Conservation (phyloP, 139 green algal genomes). For the Chlorella sp. region DNA sequence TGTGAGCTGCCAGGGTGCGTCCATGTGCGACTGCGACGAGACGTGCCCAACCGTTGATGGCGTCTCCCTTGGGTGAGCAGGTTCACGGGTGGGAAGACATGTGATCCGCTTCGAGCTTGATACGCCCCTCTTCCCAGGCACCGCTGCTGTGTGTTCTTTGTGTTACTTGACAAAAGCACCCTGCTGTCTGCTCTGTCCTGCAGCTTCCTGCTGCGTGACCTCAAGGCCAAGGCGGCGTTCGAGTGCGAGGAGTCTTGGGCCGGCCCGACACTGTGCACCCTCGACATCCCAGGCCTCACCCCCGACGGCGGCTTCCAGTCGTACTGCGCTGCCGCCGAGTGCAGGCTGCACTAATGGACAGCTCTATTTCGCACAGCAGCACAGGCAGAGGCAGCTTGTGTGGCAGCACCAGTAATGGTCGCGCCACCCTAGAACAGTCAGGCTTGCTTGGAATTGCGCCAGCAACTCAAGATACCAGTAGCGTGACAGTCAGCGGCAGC, state of each 20-base stretch:
- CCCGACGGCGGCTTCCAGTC: conserved; percentile 14
- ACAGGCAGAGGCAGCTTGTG: background rate
- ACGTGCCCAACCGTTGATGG: conserved; percentile 22
- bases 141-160: too few relatives aligned
- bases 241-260: conserved; percentile 21
- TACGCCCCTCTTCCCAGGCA: too few relatives aligned
- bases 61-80: conserved; percentile 9
- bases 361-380: too few relatives aligned
- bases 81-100: too few relatives aligned
- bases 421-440: too few relatives aligned
- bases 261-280: conserved; percentile 4
- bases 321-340: conserved; percentile 19
- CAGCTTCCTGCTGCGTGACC: background rate
- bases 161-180: background rate
- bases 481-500: too few relatives aligned
- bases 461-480: too few relatives aligned
- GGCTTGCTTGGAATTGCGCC: background rate
- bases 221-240: conserved; percentile 3
- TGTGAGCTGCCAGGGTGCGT: conserved; percentile 6
- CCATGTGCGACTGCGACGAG: conserved; percentile 26
- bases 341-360: background rate
- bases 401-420: background rate
- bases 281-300: conserved; percentile 22
- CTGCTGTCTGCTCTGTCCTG: background rate
- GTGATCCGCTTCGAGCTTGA: too few relatives aligned